Base-by-base conservation (phyloP, 768 basidiomycete species). In the Rhizopogon roseolus region DNA sequence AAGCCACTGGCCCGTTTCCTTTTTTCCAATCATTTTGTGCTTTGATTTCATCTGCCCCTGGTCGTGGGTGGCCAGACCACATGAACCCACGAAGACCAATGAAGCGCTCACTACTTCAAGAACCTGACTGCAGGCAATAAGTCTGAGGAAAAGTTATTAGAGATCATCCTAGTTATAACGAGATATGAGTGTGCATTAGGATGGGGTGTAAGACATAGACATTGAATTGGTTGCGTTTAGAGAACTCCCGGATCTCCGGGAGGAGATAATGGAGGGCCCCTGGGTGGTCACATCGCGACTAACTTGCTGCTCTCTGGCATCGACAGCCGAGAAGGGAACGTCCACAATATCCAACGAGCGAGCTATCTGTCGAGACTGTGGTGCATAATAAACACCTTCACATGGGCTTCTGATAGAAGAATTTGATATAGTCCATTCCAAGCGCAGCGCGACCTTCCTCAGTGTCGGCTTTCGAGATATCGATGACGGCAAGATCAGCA, bases 21-120 rank as follows among this genome's bases (percentile, higher is more conserved):
- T 85, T 81, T 9, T 82, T 64, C 80, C 79, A 84, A n/a, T 83
- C 79, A 40, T 79, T 77, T 29, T 79, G 77, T 0, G 79, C 75
- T 58, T 75, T 75, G 10, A 48, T 52, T 53, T 82, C 81, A 10
- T 83, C 80, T 22, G 77, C 79, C 37, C 69, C 61, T 1, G 73
- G 67, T 28, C 78, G 74, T 4, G 80, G 80, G 57, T 79, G 78
- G 62, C 81, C 82, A 49, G 1, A 14, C 45, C 2, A 46, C 29
- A 19, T 46, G 22, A 43, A 43, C 7, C 39, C 7, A 14, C 10
- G 16, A 17, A 41, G 16, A 13, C 16, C 11, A 6, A 13, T 36
- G 16, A 50, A 28, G 41, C 1, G 59, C 79, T 11, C 27, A 81
- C 82, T 85, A 86, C 70, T 85, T 84, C 81, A 85, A 84, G 65